Evolutionary conservation across 805 yeast genomes (phyloP).

Genomic region (Starmerella khaoyaiensis): DNA sequence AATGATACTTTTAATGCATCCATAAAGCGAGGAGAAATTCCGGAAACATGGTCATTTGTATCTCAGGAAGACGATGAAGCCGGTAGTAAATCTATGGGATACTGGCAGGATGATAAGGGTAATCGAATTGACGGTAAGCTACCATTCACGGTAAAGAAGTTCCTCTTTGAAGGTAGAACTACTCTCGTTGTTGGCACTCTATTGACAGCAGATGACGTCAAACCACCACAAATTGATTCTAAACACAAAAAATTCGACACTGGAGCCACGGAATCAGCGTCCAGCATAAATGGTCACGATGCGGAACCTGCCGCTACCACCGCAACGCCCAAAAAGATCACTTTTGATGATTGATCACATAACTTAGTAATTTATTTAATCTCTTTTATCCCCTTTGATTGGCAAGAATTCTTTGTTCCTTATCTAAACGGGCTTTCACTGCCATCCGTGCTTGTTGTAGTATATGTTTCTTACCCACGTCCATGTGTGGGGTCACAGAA

Average conservation of each 20-base stretch:
- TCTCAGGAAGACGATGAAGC: constrained; percentile 47
- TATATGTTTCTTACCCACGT: constrained; percentile 19
- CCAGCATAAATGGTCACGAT: neutral
- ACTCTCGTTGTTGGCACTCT: constrained; percentile 78
- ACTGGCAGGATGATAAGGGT: constrained; percentile 74
- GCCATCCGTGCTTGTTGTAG: constrained; percentile 23
- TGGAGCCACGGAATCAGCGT: constrained; percentile 1
- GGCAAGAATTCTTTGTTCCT: constrained; percentile 19
- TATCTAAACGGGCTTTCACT: constrained; percentile 20
- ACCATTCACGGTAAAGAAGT: constrained; percentile 50
- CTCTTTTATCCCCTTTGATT: too few relatives aligned
- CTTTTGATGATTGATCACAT: constrained; percentile 4
- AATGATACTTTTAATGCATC: constrained; percentile 94
- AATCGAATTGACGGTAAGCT: constrained; percentile 71
- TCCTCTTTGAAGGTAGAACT: constrained; percentile 59
- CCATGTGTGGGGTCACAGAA: constrained; percentile 14
- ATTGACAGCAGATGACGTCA: constrained; percentile 17
- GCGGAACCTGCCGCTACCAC: neutral
- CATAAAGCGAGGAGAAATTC: constrained; percentile 72
- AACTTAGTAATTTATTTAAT: neutral
- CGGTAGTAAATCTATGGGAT: constrained; percentile 50
- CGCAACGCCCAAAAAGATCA: constrained; percentile 3
- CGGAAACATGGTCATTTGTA: constrained; percentile 73
- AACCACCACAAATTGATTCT: constrained; percentile 10
- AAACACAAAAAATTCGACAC: constrained; percentile 8